phyloP scores from a whole-genome alignment of 2,329 filamentous ascomycete species.

The Curvularia eragrostidis region DNA sequence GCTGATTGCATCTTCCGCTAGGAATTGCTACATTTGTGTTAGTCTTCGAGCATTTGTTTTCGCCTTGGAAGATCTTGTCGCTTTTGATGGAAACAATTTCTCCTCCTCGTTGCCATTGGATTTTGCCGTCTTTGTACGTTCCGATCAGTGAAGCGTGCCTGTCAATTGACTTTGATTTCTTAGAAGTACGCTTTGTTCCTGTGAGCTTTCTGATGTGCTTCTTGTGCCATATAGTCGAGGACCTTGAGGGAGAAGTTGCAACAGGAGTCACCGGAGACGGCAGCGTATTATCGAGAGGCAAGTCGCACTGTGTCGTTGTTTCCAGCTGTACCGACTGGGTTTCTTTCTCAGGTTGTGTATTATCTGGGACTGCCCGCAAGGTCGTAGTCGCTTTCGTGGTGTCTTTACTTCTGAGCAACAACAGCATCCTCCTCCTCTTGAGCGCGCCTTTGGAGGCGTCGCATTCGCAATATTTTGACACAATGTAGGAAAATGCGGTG shows the following conservation, averaged over 20 bases:
- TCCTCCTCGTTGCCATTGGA: constrained; percentile 49
- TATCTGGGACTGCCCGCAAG: constrained; percentile 46
- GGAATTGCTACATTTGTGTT: constrained; percentile 50
- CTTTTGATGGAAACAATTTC: constrained; percentile 8
- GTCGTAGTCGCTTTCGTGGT: constrained; percentile 40
- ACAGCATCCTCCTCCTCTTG: constrained; percentile 30
- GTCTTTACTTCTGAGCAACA: constrained; percentile 28
- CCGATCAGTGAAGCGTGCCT: constrained; percentile 47
- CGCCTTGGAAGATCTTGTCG: constrained; percentile 16
- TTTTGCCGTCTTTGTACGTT: constrained; percentile 54
- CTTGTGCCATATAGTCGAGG: constrained; percentile 26
- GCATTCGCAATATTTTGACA: neutral
- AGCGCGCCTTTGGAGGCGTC: neutral
- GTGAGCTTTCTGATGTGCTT: constrained; percentile 15
- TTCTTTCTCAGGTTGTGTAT: constrained; percentile 28
- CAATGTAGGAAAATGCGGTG: constrained; percentile 6
- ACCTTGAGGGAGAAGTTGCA: constrained; percentile 25
- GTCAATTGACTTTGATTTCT: neutral
- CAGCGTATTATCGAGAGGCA: constrained; percentile 36
- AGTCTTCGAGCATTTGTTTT: constrained; percentile 33
- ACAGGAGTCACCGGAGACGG: constrained; percentile 25
- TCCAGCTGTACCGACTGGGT: constrained; percentile 50
- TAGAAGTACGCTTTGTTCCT: constrained; percentile 19
- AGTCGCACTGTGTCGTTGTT: constrained; percentile 30
- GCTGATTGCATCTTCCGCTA: constrained; percentile 36